Evolutionary conservation across 108 stramenopile genomes (phyloP), one percentile per base, ranked within the genome.

Genomic region (Conticribra guillardii): DNA sequence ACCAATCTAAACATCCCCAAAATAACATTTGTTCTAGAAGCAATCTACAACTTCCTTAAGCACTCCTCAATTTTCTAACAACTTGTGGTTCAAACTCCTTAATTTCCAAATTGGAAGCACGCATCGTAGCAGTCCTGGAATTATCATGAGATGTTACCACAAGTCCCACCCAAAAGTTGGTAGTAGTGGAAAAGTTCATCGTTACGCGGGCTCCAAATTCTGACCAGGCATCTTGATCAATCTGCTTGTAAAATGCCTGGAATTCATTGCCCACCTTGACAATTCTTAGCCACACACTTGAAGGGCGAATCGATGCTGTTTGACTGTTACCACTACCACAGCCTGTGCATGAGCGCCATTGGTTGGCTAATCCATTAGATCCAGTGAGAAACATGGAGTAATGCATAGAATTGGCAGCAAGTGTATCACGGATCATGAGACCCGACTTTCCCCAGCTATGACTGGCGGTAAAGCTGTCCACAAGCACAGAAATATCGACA

Each of bases 381-480:
- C 37, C 37, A 11, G 37, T 9, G 37, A 41, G 37, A 11, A 41
- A 41, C 37, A 41, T 41, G 37, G 52, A 32, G 59, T 31, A 60
- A 16, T 49, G 45, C 48, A 23, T 62, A 17, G 60, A 37, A 41
- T 62, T 62, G 18, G 60, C 4, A 21, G 3, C 60, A 14, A 62
- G 48, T 4, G 32, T 62, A 33, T 62, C 60, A 23, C 60, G 32
- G 16, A 62, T 62, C 60, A 62, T 62, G 3, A 62, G 22, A 16
- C 60, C 60, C 7, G 60, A 30, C 37, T 62, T 62, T 5, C 23
- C 23, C 60, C 60, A 62, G 22, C 3, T 3, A 15, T 62, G 24
- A 22, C 15, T 14, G 14, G 21, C 23, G 3, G 34, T 33, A 4
- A 34, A 48, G 5, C 28, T 31, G 3, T 62, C 60, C 11, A 62